Evolutionary conservation across 1,139 yeast genomes (phyloP), one percentile per base, ranked within the genome.

Genomic region (Candida tetrigidarum): DNA sequence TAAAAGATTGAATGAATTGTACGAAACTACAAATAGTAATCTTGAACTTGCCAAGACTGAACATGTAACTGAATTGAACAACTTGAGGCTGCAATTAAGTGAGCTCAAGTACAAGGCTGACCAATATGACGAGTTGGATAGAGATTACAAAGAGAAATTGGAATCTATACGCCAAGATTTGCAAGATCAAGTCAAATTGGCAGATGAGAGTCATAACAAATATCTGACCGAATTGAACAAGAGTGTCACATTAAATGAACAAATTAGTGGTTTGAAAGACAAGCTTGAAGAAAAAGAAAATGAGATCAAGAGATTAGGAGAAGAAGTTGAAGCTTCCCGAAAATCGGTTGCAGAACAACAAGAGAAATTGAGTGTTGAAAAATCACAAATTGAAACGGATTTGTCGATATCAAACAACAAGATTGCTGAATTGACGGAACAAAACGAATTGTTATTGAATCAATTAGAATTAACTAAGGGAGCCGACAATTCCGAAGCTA

Each of bases 391-490:
- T 27, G 84, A 83, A 50, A 83, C 80, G 32, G 85, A 86, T 47
- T 59, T 86, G 41, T 71, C 70, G 10, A 58, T 64, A 18, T 67
- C 79, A 8, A 72, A 71, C 26, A 55, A 67, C 1, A 76, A 82
- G 51, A 59, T 80, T 23, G 71, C 77, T 22, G 93, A 86, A 45
- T 64, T 87, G 39, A 70, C 79, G 25, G 73, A 80, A 18, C 96
- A 89, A 58, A 87, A 89, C 58, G 71, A 78, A 41, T 69, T 88
- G 10, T 68, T 89, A 26, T 77, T 86, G 54, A 84, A 83, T 52
- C 96, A 88, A 60, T 65, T 90, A 32, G 96, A 89, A 50, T 58
- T 73, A 41, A 54, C 63, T n/a, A 64, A 62, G 43, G 35, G 50
- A 5, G 43, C 45, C 6, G 50, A 52, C 49, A 50, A 44, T 38